These are phyloP conservation scores for Micractinium sp. DNA, from an alignment of 139 green algal genomes.

Conservation along the genomic window DNA sequence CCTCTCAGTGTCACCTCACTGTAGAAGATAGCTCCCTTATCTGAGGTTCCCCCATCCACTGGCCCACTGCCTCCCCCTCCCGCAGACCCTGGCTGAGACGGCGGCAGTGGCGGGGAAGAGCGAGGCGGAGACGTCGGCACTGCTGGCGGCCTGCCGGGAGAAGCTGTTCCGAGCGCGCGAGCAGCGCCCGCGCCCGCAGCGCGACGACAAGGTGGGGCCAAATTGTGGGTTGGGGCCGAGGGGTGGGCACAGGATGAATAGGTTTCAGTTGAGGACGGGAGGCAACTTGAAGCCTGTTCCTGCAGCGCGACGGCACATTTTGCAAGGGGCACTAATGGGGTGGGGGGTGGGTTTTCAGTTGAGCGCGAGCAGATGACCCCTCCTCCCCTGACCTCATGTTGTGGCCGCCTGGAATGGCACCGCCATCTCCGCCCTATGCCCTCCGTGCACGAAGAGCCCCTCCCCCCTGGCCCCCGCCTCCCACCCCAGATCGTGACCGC, in stretches of 20 bases:
- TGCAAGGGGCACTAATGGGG: too few species aligned
- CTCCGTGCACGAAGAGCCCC: too few species aligned
- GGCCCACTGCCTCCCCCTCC: too few species aligned
- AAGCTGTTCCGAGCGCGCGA: constrained; percentile 62
- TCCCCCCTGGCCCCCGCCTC: neutral
- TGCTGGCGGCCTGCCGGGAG: constrained; percentile 63
- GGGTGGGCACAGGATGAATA: too few species aligned
- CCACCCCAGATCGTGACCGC: constrained; percentile 81
- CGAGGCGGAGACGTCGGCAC: constrained; percentile 36
- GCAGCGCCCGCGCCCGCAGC: constrained; percentile 68
- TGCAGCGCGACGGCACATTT: too few species aligned
- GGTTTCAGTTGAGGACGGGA: too few species aligned
- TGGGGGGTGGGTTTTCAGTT: too few species aligned
- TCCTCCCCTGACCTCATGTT: constrained; percentile 58
- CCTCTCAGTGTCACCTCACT: neutral
- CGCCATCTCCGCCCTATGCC: constrained; percentile 64
- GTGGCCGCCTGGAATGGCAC: constrained; percentile 93
- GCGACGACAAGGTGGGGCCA: constrained; percentile 86
- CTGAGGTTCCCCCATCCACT: neutral
- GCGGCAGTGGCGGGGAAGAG: constrained; percentile 40
- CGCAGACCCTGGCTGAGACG: constrained; percentile 48
- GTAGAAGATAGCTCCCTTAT: neutral
- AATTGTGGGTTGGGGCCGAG: too few species aligned
- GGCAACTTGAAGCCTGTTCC: too few species aligned
- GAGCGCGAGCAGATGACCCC: too few species aligned